Base-by-base conservation (phyloP, 306 rosid species). In the Prunus davidiana region DNA sequence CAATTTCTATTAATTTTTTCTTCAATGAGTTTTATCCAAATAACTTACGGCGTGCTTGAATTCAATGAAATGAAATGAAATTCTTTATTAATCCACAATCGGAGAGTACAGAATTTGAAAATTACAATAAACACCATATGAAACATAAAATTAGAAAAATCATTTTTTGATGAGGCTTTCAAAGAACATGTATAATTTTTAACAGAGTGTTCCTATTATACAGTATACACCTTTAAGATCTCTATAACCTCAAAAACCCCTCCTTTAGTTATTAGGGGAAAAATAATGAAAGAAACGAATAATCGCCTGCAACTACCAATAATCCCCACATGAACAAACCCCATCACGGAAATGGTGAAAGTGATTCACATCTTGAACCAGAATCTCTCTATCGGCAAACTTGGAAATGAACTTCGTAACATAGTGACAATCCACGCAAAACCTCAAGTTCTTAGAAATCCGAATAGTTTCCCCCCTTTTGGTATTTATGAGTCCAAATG, bases 381-480 rank as follows among this genome's bases (percentile, higher is more conserved):
- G 85, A 80, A 94, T 91, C 87, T 94, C 94, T 78, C 90, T 83
- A 72, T 86, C 57, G 15, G 94, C 85, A 61, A 91, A 94, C 84
- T 90, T 87, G 19, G 97, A 91, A 69, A 94, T 66, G 75, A 94
- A 88, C 82, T 91, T 91, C 20, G 97, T 88, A 43, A 90, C 90
- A n/a, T 87, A 81, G 87, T 94, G 98, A 61, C 97, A 93, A 69
- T 91, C 97, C 86, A 91, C 97, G 80, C 97, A 94, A 56, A 91
- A 74, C 88, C 97, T 91, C 83, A 89, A 79, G 87, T 94, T 94
- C 73, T 94, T 94, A 50, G 93, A 82, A 76, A 94, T 89, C 77
- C 98, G 80, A 68, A 94, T 90, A 65, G 88, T 86, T 68, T 91
- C 91, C 24, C 98, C 89, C 45, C 77, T 82, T 28, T 85, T 82